A percentile compares a stretch with the other conserved stretches of the same genome.
Conservation (phyloP, 2,329 filamentous ascomycete genomes). For the Tolypocladium paradoxum region DNA sequence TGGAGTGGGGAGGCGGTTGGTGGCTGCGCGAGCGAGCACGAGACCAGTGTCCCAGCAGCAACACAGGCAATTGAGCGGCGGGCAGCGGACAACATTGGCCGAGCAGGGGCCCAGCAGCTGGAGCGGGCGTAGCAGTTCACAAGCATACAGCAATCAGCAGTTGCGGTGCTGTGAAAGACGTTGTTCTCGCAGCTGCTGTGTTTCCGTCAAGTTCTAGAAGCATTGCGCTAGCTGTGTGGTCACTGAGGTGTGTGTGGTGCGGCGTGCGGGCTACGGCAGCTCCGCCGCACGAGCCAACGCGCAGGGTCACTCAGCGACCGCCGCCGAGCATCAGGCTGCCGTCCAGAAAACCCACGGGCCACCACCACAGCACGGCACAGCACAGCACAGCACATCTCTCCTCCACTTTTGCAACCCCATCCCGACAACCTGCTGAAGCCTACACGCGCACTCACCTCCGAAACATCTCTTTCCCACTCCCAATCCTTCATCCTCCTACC, state of each 20-base stretch:
- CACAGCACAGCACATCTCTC: neutral
- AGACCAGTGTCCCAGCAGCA: neutral
- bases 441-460: neutral
- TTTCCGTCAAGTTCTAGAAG: slow-evolving; percentile 19
- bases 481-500: neutral
- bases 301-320: neutral
- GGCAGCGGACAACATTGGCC: neutral
- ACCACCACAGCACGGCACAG: no score
- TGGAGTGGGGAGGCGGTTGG: neutral
- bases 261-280: no score
- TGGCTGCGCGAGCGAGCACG: neutral
- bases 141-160: neutral
- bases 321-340: no score
- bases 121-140: neutral
- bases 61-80: neutral
- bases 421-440: neutral
- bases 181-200: neutral
- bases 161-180: neutral
- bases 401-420: neutral
- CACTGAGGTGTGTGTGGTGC: no score
- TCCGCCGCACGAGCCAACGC: neutral
- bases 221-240: slow-evolving; percentile 2
- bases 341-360: neutral
- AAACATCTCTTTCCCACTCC: neutral
- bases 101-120: neutral